Evolutionary conservation across 2,329 filamentous ascomycete genomes (phyloP).

Genomic region (Fusarium graminum): DNA sequence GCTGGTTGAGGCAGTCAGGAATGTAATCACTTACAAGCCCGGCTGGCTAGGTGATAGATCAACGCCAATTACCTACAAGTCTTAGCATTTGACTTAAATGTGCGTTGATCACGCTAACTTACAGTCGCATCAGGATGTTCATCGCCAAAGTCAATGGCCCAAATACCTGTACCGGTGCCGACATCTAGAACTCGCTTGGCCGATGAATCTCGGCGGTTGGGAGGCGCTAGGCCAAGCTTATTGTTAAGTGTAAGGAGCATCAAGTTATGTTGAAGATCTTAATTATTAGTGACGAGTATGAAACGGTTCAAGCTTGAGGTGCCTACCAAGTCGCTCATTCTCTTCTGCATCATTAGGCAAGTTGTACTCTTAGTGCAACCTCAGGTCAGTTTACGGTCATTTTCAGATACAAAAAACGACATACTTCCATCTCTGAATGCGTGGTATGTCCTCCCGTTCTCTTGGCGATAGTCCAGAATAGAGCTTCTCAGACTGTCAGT

Average conservation of each 20-base stretch:
- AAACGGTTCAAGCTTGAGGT: rapidly evolving
- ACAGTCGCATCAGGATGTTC: slow-evolving; percentile 18
- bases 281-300: not conserved
- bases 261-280: slow-evolving; percentile 27
- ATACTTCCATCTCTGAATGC: slow-evolving; percentile 22
- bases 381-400: rapidly evolving
- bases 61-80: slow-evolving; percentile 14
- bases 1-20: rapidly evolving
- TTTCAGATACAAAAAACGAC: not conserved
- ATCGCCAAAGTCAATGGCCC: slow-evolving; percentile 28
- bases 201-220: not conserved
- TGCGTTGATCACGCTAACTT: not conserved
- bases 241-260: slow-evolving; percentile 21
- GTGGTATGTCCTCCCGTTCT: slow-evolving; percentile 32
- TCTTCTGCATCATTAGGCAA: slow-evolving; percentile 23
- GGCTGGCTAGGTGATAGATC: slow-evolving; percentile 26
- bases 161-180: slow-evolving; percentile 28
- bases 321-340: slow-evolving; percentile 18
- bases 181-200: slow-evolving; percentile 25
- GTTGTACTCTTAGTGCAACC: slow-evolving; percentile 16
- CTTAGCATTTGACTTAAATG: not conserved
- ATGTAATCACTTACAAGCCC: not conserved
- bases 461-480: slow-evolving; percentile 18
- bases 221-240: slow-evolving; percentile 26
- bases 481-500: slow-evolving; percentile 30